Evolutionary conservation across 768 basidiomycete genomes (phyloP).

Genomic region (Coprinopsis cinerea): DNA sequence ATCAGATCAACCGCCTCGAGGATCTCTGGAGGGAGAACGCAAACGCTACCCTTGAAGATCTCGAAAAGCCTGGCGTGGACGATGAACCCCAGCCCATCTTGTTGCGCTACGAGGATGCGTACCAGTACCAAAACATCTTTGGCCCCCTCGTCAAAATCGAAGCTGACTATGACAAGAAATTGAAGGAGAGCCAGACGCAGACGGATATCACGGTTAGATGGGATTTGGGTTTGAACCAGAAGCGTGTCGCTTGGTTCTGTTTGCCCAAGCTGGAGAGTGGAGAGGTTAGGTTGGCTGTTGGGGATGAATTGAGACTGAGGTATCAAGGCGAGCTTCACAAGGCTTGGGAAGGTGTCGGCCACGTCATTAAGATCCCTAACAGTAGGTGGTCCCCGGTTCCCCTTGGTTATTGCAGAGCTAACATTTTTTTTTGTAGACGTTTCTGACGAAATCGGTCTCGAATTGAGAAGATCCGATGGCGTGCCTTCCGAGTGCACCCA

Average conservation of each 20-base stretch:
- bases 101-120: conserved; percentile 93
- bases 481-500: conserved; percentile 93
- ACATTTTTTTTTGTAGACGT: conserved; percentile 57
- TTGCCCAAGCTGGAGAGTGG: conserved; percentile 97
- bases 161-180: conserved; percentile 95
- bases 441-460: conserved; percentile 95
- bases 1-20: conserved; percentile 95
- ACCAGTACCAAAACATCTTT: conserved; percentile 99
- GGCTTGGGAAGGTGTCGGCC: conserved; percentile 95
- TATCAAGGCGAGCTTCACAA: conserved; percentile 88
- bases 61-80: conserved; percentile 95
- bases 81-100: conserved; percentile 95
- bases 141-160: conserved; percentile 99
- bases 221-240: conserved; percentile 98
- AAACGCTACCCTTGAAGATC: conserved; percentile 89
- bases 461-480: conserved; percentile 84
- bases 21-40: conserved; percentile 98
- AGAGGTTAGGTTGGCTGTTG: conserved; percentile 93
- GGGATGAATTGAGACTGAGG: conserved; percentile 88
- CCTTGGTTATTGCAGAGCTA: not conserved
- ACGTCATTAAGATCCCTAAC: conserved; percentile 98
- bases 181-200: conserved; percentile 99
- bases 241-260: conserved; percentile 96
- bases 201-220: conserved; percentile 93
- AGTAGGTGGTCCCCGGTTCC: conserved; percentile 66